Evolutionary conservation across 306 rosid genomes (phyloP).

Genomic region (Begonia masoniana): DNA sequence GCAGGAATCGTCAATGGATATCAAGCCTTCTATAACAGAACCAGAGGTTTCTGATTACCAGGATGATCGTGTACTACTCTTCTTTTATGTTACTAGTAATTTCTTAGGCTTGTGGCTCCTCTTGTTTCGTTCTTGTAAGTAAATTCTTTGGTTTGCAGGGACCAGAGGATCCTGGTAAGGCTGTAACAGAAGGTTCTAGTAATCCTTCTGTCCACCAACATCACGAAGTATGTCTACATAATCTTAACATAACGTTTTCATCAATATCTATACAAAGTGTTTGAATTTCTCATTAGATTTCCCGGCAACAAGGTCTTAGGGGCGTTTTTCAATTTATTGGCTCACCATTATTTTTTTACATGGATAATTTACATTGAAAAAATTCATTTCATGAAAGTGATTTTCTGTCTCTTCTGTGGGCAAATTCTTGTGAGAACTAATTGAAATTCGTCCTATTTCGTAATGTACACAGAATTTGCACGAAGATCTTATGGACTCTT

Average conservation of each 20-base stretch:
- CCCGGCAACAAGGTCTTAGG: not conserved
- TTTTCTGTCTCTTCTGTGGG: too few relatives aligned
- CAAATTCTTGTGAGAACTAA: too few relatives aligned
- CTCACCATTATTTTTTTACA: not conserved
- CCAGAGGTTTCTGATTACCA: conserved; percentile 39
- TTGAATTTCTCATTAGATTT: not conserved
- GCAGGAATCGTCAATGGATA: conserved; percentile 63
- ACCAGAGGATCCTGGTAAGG: conserved; percentile 40
- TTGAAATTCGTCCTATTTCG: too few relatives aligned
- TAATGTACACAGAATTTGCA: too few relatives aligned
- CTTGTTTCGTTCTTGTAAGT: conserved; percentile 12
- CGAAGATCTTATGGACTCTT: conserved; percentile 26
- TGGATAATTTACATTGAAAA: not conserved
- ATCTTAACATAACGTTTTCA: conserved; percentile 2
- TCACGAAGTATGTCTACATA: conserved; percentile 39
- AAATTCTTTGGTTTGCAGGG: conserved; percentile 31
- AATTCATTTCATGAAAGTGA: conserved; percentile 28
- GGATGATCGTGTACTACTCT: conserved; percentile 46
- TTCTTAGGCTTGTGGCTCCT: conserved; percentile 4
- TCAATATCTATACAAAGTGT: not conserved
- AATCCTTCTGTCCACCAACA: conserved; percentile 33
- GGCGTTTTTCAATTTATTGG: not conserved
- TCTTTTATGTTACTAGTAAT: conserved; percentile 7
- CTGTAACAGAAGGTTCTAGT: conserved; percentile 35
- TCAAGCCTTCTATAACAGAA: conserved; percentile 54